Evolutionary conservation across 2,329 filamentous ascomycete genomes (phyloP), one percentile per base, ranked within the genome.

Genomic region (Grosmannia huntii): DNA sequence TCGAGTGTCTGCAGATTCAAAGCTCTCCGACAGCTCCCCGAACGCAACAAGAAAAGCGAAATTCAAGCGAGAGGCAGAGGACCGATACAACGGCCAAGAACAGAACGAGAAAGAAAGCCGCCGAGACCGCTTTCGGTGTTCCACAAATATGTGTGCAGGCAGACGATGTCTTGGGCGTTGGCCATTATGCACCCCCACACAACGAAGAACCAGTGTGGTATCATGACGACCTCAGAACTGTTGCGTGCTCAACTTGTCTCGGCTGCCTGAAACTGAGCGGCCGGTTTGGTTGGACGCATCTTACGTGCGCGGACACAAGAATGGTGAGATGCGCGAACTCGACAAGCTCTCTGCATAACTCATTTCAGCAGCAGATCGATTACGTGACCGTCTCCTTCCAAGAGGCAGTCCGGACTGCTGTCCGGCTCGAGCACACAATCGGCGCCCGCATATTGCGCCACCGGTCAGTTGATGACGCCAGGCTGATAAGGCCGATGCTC

Each of bases 381-480:
- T 44, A 44, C 41, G 41, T 44, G 41, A 44, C 41, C 19, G 16
- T 21, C 41, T 44, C 14, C 41, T n/a, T 44, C 41, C 7, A 19
- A 44, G 16, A 19, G 41, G 31, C 5, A 44, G 41, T 44, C 41
- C 19, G 19, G 41, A 44, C 41, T n/a, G 41, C 41, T 44, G 38
- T 41, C 41, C 41, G 41, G 41, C 50, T 50, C n/a, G 25, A 55
- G 53, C 53, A 55, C 53, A 55, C 53, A 55, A 55, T 55, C 27
- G 16, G 27, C 10, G 19, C 53, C 53, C 53, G 53, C 53, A 44
- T 7, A 55, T 56, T 44, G 44, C 54, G 44, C 25, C 54, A 56
- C 41, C 44, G 25, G 38, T 27, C 27, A 14, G 44, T 10, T 16
- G n/a, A 56, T 49, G 38, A 48, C 53, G 53, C n/a, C 41, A 56